Evolutionary conservation across 495 filamentous ascomycete species (phyloP), one percentile per base, ranked within the genome.

Genomic region (Aspergillus taichungensis): DNA sequence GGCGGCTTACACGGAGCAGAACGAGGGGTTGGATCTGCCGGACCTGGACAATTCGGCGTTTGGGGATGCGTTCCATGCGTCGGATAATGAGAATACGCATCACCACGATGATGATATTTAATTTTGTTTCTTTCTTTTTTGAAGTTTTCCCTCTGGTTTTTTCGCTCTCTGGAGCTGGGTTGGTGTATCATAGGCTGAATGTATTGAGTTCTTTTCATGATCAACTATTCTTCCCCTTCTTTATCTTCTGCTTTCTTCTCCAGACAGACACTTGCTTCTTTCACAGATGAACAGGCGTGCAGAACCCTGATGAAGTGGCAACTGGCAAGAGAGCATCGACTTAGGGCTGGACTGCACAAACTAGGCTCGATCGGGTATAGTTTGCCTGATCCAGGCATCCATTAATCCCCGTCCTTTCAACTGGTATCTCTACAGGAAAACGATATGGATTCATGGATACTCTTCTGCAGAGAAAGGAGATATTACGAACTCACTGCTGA

Each of bases 61-160:
- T 61, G 78, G 76, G 6, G 77, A 82, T 43, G 77, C 79, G 2
- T 77, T 81, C 59, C 76, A 79, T 44, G 75, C 71, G 14, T 78
- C 77, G 30, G 75, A 79, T 48, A 68, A 74, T 46, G 68, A 72
- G 45, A 61, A 68, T 46, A 63, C 60, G 8, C 67, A 69, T 48
- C 57, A 71, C 46, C 67, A 60, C 9, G 66, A 73, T 32, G 54
- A 61, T 1, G 69, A 73, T 35, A 35, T 52, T 52, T 44, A 14
- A 30, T 31, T 51, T 30, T 39, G 13, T 18, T 18, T 29, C 24
- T 30, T 30, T 30, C 13, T 12, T 42, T 42, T n/a, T 1, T 38
- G 9, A 2, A 2, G n/a, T 9, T 39, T 13, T 18, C 37, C 9
- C 29, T 30, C 36, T 33, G 27, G 36, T 47, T 28, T 32, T 36